Evolutionary conservation across 2,329 filamentous ascomycete genomes (phyloP).

Genomic region (Cadophora gregata): DNA sequence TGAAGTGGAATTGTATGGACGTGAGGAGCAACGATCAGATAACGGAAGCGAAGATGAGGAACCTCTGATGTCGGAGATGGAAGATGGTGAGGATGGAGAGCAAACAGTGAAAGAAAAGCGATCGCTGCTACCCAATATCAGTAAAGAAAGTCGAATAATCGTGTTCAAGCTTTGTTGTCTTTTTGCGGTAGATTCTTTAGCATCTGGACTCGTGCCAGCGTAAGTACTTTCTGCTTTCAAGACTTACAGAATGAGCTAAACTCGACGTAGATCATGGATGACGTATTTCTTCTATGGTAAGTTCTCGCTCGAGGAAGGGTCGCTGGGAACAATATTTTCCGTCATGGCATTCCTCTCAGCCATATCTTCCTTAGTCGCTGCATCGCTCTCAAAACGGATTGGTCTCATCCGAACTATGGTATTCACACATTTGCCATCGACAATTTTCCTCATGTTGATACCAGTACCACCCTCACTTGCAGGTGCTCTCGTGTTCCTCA

Average conservation of each 20-base stretch:
- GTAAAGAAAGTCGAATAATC: slow-evolving; percentile 57
- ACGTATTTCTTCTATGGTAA: slow-evolving; percentile 60
- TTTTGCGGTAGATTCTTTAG: slow-evolving; percentile 72
- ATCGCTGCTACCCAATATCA: slow-evolving; percentile 60
- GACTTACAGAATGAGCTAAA: slow-evolving; percentile 43
- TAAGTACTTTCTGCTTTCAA: slow-evolving; percentile 47
- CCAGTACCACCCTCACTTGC: slow-evolving; percentile 55
- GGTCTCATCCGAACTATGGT: slow-evolving; percentile 77
- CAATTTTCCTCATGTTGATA: slow-evolving; percentile 60
- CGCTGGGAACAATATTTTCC: slow-evolving; percentile 61
- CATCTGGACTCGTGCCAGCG: slow-evolving; percentile 72
- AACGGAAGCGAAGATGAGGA: slow-evolving; percentile 11
- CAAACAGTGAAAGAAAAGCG: slow-evolving; percentile 44
- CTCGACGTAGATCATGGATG: slow-evolving; percentile 57
- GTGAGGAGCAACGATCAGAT: not conserved
- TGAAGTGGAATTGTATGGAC: slow-evolving; percentile 39
- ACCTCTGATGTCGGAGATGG: slow-evolving; percentile 9
- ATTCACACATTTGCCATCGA: slow-evolving; percentile 74
- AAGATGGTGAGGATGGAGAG: not conserved
- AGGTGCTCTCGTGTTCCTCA: slow-evolving; percentile 60
- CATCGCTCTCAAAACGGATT: slow-evolving; percentile 59
- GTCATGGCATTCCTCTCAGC: slow-evolving; percentile 58
- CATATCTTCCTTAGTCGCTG: slow-evolving; percentile 56
- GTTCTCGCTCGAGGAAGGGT: slow-evolving; percentile 54
- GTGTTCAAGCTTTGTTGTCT: slow-evolving; percentile 68